Evolutionary conservation across 1,284 basidiomycete genomes (phyloP), one percentile per base, ranked within the genome.

Genomic region (Rhodotorula sp.): DNA sequence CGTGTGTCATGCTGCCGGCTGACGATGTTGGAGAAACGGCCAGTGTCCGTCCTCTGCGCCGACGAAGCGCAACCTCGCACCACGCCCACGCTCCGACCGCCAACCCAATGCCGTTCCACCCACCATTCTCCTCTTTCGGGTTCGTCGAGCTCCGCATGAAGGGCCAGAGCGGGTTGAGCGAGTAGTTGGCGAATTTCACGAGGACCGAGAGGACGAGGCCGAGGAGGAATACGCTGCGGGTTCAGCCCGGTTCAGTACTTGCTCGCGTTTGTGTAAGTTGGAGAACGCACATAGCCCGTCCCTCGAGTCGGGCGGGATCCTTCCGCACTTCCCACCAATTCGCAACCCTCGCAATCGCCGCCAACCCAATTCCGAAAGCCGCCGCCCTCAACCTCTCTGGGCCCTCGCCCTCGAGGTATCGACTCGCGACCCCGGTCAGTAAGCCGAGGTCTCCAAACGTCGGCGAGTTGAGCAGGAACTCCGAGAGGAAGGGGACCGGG

Each of bases 91-190:
- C n/a, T 8, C 48, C 70, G 51, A 83, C 68, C 0, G 77, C 26
- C 30, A 92, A 80, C 4, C 89, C 88, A 1, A 83, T 84, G 75
- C 85, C 87, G 80, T 94, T 92, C 81, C 86, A 88, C 31, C 89
- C 88, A 16, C 88, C 89, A 0, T 70, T 77, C 34, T 59, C 69
- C 44, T 57, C 59, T 18, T 60, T 58, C 22, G 55, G 59, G 16
- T 87, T 87, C 44, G 83, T 78, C 56, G 83, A 83, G 76, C 89
- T 83, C 34, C 66, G 74, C 68, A 91, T 84, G 76, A 91, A 86
- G 0, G 89, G 87, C 92, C 92, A 94, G 44, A 93, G 88, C 74
- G 92, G 92, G 76, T 93, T 93, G 74, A 90, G 91, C 0, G 87
- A 86, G 77, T 90, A 85, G 76, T 92, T 91, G 18, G 85, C 83